Percentiles rank a stretch among this genome's conserved stretches.
phyloP scores from a whole-genome alignment of 352 stramenopile genomes.

The Phytophthora vignae region DNA sequence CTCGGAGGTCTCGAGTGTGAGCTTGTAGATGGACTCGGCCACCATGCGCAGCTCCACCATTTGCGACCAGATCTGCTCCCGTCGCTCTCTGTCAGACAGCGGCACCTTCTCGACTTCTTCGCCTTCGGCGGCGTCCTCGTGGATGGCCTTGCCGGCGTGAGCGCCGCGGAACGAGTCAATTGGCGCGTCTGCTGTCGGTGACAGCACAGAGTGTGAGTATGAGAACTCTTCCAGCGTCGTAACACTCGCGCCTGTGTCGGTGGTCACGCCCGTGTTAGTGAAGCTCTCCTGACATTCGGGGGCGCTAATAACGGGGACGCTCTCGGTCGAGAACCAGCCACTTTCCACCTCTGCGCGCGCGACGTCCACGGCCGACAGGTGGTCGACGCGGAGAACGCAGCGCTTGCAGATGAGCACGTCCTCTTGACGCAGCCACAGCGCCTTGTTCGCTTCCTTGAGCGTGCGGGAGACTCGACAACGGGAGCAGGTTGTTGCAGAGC shows the following conservation, averaged over 20 bases:
- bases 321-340: conserved; percentile 18
- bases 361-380: conserved; percentile 34
- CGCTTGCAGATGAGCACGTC: conserved; percentile 42
- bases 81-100: conserved; percentile 33
- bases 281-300: conserved; percentile 11
- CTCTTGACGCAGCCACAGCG: conserved; percentile 38
- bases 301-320: not conserved
- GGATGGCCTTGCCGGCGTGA: not conserved
- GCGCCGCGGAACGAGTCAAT: conserved; percentile 40
- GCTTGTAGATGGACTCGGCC: conserved; percentile 58
- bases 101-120: conserved; percentile 6
- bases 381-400: conserved; percentile 36
- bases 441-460: conserved; percentile 36
- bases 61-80: conserved; percentile 49
- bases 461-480: conserved; percentile 37
- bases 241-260: conserved; percentile 29
- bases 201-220: conserved; percentile 29
- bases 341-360: conserved; percentile 33
- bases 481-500: conserved; percentile 30
- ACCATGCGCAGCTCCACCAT: conserved; percentile 58
- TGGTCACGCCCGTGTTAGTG: conserved; percentile 29
- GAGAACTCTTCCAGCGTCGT: conserved; percentile 27
- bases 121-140: conserved; percentile 9
- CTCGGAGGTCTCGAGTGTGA: conserved; percentile 41
- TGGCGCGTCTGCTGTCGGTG: conserved; percentile 28